Conservation (phyloP, 2,329 filamentous ascomycete genomes). For the Pseudogymnoascus sp. region DNA sequence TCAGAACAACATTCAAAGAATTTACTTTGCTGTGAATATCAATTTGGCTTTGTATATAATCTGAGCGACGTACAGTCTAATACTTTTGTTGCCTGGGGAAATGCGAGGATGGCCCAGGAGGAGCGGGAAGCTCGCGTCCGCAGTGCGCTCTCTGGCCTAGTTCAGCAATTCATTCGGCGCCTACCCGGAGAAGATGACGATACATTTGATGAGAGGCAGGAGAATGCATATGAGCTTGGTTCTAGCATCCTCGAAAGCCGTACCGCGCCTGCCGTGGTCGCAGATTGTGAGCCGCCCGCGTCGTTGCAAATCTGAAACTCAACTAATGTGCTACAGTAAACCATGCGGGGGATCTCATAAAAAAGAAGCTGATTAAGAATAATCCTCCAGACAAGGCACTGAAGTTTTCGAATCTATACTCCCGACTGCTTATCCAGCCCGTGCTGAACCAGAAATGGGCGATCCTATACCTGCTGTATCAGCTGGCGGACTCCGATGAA, state of each 20-base stretch:
- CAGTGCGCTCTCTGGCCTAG: constrained; percentile 70
- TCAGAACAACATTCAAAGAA: constrained; percentile 7
- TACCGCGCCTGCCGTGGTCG: constrained; percentile 26
- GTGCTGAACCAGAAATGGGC: constrained; percentile 95
- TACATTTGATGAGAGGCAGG: constrained; percentile 59
- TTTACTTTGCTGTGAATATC: neutral
- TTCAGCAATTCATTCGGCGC: constrained; percentile 63
- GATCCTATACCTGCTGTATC: constrained; percentile 84
- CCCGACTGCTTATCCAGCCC: constrained; percentile 77
- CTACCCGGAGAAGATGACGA: constrained; percentile 59
- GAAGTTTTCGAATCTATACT: constrained; percentile 85
- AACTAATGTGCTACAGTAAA: constrained; percentile 49
- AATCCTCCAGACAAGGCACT: constrained; percentile 69
- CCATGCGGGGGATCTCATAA: constrained; percentile 88
- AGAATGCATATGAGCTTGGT: constrained; percentile 48
- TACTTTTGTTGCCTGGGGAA: neutral
- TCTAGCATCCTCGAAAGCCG: constrained; percentile 36
- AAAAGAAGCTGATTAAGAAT: constrained; percentile 73
- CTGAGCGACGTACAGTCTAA: neutral
- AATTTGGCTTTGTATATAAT: neutral
- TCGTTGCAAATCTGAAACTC: neutral
- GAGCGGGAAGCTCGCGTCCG: constrained; percentile 59
- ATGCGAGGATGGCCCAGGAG: constrained; percentile 10
- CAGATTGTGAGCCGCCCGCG: constrained; percentile 25
- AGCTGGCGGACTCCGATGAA: constrained; percentile 57